phyloP scores from a whole-genome alignment of 2,329 filamentous ascomycete species.

The Lachnellula hyalina region DNA sequence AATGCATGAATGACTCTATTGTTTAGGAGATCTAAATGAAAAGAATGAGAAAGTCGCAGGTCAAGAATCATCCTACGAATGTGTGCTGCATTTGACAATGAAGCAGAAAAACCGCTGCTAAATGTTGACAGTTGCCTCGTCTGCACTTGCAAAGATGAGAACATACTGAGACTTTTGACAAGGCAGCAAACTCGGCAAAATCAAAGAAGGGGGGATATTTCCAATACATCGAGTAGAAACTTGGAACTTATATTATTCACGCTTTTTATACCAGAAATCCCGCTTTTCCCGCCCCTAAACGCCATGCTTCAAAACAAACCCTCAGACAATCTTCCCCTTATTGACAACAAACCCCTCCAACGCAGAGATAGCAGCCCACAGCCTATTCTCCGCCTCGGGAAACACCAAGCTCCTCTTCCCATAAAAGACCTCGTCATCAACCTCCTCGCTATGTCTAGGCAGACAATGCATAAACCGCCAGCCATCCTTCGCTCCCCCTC shows the following conservation, averaged over 20 bases:
- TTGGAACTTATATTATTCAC: neutral
- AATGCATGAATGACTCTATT: too few species aligned
- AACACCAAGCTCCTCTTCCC: constrained; percentile 81
- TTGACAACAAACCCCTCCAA: constrained; percentile 92
- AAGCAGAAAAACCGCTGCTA: too few species aligned
- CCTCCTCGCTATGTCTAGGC: constrained; percentile 87
- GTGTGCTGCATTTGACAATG: too few species aligned
- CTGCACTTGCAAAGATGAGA: neutral
- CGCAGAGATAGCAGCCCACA: constrained; percentile 81
- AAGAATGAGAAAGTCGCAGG: too few species aligned
- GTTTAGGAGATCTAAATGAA: too few species aligned
- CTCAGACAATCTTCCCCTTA: constrained; percentile 64
- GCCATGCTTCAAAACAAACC: neutral
- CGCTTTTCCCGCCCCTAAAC: neutral
- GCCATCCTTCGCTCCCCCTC: constrained; percentile 76
- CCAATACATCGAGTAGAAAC: too few species aligned
- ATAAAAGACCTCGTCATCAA: constrained; percentile 93
- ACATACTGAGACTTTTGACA: too few species aligned
- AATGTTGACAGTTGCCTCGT: too few species aligned
- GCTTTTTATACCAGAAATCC: neutral
- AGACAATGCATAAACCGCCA: constrained; percentile 99
- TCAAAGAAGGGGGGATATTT: too few species aligned
- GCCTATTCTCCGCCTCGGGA: constrained; percentile 85
- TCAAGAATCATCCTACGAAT: too few species aligned
- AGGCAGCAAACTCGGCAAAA: too few species aligned